Evolutionary conservation across 192 early-diverging fungal species (phyloP).

Genomic region (Coemansia sp.): DNA sequence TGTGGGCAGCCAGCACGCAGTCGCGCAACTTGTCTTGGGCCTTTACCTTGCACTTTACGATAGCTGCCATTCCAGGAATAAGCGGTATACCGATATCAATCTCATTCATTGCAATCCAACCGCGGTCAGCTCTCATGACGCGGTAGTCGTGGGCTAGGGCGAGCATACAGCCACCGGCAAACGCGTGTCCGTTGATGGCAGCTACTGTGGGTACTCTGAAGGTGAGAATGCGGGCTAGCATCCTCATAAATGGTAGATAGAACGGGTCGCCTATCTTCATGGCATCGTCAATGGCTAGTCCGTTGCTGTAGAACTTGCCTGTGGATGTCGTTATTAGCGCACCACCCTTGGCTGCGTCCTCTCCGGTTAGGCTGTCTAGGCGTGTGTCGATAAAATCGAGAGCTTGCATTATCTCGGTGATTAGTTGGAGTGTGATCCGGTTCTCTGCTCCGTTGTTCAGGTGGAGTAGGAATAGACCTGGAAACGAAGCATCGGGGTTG

Average conservation of each 20-base stretch:
- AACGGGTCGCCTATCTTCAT: conserved; percentile 56
- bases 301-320: conserved; percentile 76
- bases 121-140: conserved; percentile 74
- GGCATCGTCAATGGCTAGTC: conserved; percentile 61
- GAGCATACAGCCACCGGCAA: conserved; percentile 77
- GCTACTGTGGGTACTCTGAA: conserved; percentile 75
- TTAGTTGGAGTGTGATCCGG: conserved; percentile 66
- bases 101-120: conserved; percentile 80
- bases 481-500: conserved; percentile 37
- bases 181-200: conserved; percentile 78
- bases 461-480: conserved; percentile 63
- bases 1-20: conserved; percentile 63
- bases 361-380: conserved; percentile 39
- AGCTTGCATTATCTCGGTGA: conserved; percentile 59
- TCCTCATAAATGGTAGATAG: conserved; percentile 54
- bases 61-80: conserved; percentile 68
- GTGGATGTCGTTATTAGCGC: conserved; percentile 66
- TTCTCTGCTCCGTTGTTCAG: conserved; percentile 67
- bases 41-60: conserved; percentile 66
- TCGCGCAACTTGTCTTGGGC: conserved; percentile 62
- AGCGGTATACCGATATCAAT: conserved; percentile 71
- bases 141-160: conserved; percentile 66
- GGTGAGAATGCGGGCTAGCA: conserved; percentile 66
- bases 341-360: conserved; percentile 51
- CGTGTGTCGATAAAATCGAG: conserved; percentile 62